Percentiles rank a stretch among this genome's conserved stretches.
These are phyloP conservation scores for Cladosporium sp. DNA, from an alignment of 2,329 filamentous ascomycete species.

Conservation along the genomic window DNA sequence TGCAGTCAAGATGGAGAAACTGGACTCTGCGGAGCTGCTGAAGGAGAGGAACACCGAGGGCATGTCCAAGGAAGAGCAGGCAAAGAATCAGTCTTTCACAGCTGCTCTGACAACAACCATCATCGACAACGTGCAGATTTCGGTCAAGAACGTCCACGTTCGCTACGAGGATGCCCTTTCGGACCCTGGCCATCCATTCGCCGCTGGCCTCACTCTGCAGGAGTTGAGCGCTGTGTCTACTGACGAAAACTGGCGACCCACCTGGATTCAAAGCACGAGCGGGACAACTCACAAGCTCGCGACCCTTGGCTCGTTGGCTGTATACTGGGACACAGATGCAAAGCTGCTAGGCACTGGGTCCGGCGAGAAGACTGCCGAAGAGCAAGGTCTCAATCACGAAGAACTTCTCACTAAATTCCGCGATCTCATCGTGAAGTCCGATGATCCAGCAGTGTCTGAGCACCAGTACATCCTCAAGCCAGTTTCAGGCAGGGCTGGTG, in stretches of 20 bases:
- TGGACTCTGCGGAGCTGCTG: constrained; percentile 92
- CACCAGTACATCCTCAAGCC: constrained; percentile 97
- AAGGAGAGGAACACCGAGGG: constrained; percentile 92
- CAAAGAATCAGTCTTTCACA: constrained; percentile 97
- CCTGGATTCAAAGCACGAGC: constrained; percentile 87
- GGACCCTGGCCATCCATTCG: constrained; percentile 91
- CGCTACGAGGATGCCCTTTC: constrained; percentile 98
- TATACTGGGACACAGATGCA: constrained; percentile 98
- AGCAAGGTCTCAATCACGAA: constrained; percentile 66
- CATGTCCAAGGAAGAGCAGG: constrained; percentile 90
- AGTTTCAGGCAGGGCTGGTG: constrained; percentile 89
- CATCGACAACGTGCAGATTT: constrained; percentile 96
- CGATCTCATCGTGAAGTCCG: constrained; percentile 73
- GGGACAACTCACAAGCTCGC: constrained; percentile 90
- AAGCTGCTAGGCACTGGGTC: constrained; percentile 78
- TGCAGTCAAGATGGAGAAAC: constrained; percentile 96
- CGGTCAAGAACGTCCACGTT: constrained; percentile 96
- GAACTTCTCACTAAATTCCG: constrained; percentile 77
- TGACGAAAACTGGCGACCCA: constrained; percentile 90
- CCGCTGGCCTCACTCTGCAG: constrained; percentile 85
- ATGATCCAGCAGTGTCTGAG: constrained; percentile 55
- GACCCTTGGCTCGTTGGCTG: constrained; percentile 80
- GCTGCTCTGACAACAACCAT: constrained; percentile 94
- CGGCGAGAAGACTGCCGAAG: constrained; percentile 62
- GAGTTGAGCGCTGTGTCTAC: constrained; percentile 98